Evolutionary conservation across 2,329 filamentous ascomycete species (phyloP).

Genomic region (Fusarium papillatum): DNA sequence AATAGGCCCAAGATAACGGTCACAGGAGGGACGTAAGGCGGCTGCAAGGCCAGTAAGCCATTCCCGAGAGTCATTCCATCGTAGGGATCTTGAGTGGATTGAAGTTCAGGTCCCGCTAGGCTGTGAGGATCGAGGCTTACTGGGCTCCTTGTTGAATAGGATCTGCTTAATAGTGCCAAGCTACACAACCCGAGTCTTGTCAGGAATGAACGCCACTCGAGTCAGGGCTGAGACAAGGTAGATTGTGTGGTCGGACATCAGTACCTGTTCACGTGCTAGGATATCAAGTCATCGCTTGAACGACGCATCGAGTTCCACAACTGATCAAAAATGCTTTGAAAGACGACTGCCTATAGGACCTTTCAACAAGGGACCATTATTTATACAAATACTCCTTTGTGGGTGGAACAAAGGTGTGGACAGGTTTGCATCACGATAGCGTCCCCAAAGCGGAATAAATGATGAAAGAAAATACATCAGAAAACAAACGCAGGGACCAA

Average conservation of each 20-base stretch:
- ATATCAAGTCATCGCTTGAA: neutral
- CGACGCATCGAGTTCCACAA: neutral
- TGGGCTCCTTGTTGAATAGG: neutral
- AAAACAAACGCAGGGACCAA: neutral
- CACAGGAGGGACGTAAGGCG: neutral
- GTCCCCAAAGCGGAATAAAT: neutral
- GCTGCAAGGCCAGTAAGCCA: neutral
- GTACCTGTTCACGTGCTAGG: neutral
- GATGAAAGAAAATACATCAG: neutral
- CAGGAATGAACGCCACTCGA: neutral
- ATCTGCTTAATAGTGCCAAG: neutral
- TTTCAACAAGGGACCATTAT: neutral
- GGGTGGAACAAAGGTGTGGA: neutral
- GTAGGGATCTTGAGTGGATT: neutral
- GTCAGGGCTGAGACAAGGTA: neutral
- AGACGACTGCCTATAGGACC: too few relatives aligned
- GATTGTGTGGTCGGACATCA: neutral
- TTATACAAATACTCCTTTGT: neutral
- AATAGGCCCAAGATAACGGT: neutral
- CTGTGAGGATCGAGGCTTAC: neutral
- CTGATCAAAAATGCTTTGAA: neutral
- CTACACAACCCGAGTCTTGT: neutral
- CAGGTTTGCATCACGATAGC: neutral
- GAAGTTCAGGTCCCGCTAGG: neutral
- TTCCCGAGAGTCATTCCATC: neutral